Conservation (phyloP, 225 moss, liverwort and hornwort genomes). For the Ulota crispa region DNA sequence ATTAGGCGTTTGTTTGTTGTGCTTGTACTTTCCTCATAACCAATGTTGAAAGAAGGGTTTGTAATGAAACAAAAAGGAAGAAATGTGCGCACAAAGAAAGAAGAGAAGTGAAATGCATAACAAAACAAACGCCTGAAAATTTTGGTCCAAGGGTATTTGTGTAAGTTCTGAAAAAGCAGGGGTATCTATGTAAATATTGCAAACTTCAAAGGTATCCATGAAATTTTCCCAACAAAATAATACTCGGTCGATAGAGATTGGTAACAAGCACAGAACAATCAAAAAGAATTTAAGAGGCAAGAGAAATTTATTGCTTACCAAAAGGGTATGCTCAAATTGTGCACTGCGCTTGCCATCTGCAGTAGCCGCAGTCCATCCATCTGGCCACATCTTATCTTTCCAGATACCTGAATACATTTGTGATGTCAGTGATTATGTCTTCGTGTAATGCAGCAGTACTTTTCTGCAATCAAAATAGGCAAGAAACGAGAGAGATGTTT, state of each 20-base stretch:
- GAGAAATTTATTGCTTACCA: constrained; percentile 48
- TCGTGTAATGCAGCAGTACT: neutral
- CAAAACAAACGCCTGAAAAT: too few relatives aligned
- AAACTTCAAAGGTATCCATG: too few relatives aligned
- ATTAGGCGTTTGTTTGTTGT: too few relatives aligned
- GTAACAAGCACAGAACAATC: neutral
- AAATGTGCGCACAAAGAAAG: too few relatives aligned
- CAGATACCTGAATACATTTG: constrained; percentile 60
- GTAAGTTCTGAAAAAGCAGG: too few relatives aligned
- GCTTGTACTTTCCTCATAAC: too few relatives aligned
- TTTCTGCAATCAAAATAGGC: neutral
- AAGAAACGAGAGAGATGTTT: neutral
- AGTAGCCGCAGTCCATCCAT: constrained; percentile 86
- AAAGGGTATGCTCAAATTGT: constrained; percentile 95
- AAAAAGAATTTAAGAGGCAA: neutral
- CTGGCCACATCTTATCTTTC: constrained; percentile 97
- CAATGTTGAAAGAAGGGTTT: too few relatives aligned
- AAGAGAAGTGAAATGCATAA: too few relatives aligned
- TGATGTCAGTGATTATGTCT: constrained; percentile 15
- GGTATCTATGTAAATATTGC: too few relatives aligned
- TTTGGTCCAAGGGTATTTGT: too few relatives aligned
- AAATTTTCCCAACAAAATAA: neutral
- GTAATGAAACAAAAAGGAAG: too few relatives aligned
- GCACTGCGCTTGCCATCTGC: constrained; percentile 92
- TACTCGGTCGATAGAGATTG: neutral